Evolutionary conservation across 208 protist genomes (phyloP), one percentile per base, ranked within the genome.

Genomic region (Crithidia sp.): DNA sequence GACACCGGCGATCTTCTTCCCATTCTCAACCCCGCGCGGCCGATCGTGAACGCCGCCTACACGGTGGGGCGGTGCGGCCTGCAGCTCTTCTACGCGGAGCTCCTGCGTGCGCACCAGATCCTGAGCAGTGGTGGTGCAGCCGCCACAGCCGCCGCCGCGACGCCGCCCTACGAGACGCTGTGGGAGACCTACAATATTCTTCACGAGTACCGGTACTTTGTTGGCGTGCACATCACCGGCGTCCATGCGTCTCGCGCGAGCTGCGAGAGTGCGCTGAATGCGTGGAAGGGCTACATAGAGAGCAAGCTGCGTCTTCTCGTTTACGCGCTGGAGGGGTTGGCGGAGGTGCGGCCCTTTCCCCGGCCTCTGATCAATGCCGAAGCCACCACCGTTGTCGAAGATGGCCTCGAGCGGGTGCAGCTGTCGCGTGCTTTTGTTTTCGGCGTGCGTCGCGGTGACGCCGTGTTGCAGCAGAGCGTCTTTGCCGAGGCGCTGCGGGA

Each of bases 1-100:
- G 73, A 75, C 14, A 7, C 61, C 1, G 68, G 84, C 0, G 95
- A 99, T 76, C 73, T 98, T 14, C 91, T 99, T 64, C 97, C 98
- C 10, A 88, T 99, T 50, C 89, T 99, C 37, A 99, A 98, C 66
- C 98, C 98, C 4, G 93, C 96, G 5, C 99, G 98, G 63, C 98
- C 98, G 28, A 94, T 84, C 41, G 97, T 99, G 74, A 99, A 99
- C 77, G 92, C 98, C 7, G 97, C 93, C 0, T 93, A 98, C 77
- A 98, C 70, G 43, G 84, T 97, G 13, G 90, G 90, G 17, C 87
- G 88, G 10, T 87, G 79, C 67, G 88, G 88, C 3, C 77, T 95
- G 47, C 62, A 82, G 45, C 75, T 82, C 19, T 90, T 97, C 65
- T 87, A 84, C 66, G 37, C 45, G 3, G 93, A 97, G 75, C 47